Evolutionary conservation across 2,329 filamentous ascomycete species (phyloP), one percentile per base, ranked within the genome.

Genomic region (Amylocarpus encephaloides): DNA sequence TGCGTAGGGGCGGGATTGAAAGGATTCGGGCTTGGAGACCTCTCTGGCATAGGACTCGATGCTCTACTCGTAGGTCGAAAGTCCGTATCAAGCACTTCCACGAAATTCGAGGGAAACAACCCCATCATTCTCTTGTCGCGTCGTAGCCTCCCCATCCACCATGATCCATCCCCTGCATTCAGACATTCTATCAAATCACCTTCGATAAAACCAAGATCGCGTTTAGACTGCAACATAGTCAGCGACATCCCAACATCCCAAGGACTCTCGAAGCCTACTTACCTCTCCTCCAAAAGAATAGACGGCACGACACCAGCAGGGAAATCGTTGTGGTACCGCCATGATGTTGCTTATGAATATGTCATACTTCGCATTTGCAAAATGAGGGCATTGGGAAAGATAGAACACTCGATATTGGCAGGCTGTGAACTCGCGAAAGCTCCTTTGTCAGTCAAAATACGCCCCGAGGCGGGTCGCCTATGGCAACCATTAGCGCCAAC

Each of bases 161-260:
- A 98, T 42, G 88, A 91, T 46, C 93, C 93, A 71, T 98, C 93
- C 56, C 93, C 93, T 16, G 93, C 93, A 68, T 98, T 98, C 47
- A 98, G 77, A 65, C 92, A 96, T 79, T 98, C 93, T 67, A 98
- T 98, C 59, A 98, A 71, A 70, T 98, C 93, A 57, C 93, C 93
- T 70, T 98, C 93, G 60, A 98, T 86, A 70, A 98, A 98, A 13
- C 93, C 93, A 51, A 98, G 78, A 67, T 98, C 93, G 68, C 86
- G 83, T 74, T 95, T 95, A 19, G 86, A 92, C 83, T 86, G 44
- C 10, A 50, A 16, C 54, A 51, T 3, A 29, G 48, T 57, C 40
- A 60, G 52, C 48, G 56, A 38, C 19, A 51, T 46, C 10, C 6
- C 19, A 13, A 30, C 13, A 46, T 46, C 10, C 6, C 19, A 13